Conservation (phyloP, 805 yeast genomes). For the Pichia insulana region DNA sequence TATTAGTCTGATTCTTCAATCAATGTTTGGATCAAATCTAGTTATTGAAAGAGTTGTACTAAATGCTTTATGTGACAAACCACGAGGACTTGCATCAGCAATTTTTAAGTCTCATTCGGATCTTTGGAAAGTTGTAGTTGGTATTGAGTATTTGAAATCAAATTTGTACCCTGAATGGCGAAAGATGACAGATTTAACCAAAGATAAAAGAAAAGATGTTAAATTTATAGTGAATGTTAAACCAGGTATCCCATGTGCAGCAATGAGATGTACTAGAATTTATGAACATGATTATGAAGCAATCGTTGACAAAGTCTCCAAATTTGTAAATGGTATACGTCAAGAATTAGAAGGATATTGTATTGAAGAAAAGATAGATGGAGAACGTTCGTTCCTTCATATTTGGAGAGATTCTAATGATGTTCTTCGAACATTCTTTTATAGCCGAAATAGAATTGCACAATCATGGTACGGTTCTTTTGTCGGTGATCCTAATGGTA, state of each 20-base stretch:
- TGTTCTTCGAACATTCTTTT: constrained; percentile 44
- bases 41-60: constrained; percentile 3
- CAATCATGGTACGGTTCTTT: constrained; percentile 41
- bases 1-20: not conserved
- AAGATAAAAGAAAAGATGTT: constrained; percentile 19
- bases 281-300: constrained; percentile 37
- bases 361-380: constrained; percentile 90
- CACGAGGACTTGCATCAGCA: constrained; percentile 1
- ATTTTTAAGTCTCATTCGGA: constrained; percentile 9
- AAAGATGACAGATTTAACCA: constrained; percentile 41
- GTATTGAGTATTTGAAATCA: constrained; percentile 8
- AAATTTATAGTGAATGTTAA: constrained; percentile 21
- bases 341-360: constrained; percentile 32
- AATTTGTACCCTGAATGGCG: constrained; percentile 49
- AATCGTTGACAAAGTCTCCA: constrained; percentile 38
- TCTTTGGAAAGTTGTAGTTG: constrained; percentile 12
- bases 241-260: constrained; percentile 53
- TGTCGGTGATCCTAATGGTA: constrained; percentile 17
- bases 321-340: constrained; percentile 18
- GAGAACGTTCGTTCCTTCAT: constrained; percentile 81
- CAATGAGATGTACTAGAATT: constrained; percentile 63
- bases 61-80: constrained; percentile 6
- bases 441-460: constrained; percentile 65
- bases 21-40: not conserved
- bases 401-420: constrained; percentile 36